Percentiles rank a stretch among this genome's conserved stretches.
These are phyloP conservation scores for Syzygium syzygioides DNA, from an alignment of 441 rosid genomes.

Conservation along the genomic window DNA sequence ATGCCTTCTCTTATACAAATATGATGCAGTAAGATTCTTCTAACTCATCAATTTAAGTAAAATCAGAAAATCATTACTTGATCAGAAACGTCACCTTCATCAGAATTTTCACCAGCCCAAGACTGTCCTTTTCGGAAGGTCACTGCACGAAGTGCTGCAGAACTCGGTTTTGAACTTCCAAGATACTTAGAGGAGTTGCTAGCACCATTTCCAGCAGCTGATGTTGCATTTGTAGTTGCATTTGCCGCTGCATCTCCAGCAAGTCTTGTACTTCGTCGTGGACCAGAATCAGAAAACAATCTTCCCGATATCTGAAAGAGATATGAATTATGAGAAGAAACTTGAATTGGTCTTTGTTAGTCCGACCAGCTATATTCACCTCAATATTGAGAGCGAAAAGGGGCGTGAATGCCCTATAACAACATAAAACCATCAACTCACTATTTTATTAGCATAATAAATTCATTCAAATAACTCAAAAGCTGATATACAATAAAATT, in stretches of 20 bases:
- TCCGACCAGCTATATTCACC: not conserved
- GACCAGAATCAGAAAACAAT: constrained; percentile 92
- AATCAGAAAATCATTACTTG: not conserved
- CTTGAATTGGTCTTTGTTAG: not conserved
- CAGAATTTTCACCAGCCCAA: constrained; percentile 80
- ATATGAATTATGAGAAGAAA: constrained; percentile 2
- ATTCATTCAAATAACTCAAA: not conserved
- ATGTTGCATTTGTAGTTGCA: constrained; percentile 38
- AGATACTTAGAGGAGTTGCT: constrained; percentile 69
- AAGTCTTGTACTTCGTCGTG: constrained; percentile 77
- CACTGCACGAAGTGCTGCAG: constrained; percentile 73
- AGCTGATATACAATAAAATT: not conserved
- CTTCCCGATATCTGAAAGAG: constrained; percentile 86
- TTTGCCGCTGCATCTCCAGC: constrained; percentile 63
- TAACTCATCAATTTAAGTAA: not conserved
- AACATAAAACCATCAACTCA: no score
- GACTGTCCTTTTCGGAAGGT: constrained; percentile 82
- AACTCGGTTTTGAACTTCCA: constrained; percentile 78
- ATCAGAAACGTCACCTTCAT: constrained; percentile 59
- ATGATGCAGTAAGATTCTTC: not conserved
- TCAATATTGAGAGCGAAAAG: not conserved
- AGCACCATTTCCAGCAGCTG: constrained; percentile 63
- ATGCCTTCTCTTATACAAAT: not conserved
- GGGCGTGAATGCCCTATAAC: not conserved
- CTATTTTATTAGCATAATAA: not conserved